Evolutionary conservation across 1,139 yeast genomes (phyloP).

Genomic region (Meyerozyma elateridarum): DNA sequence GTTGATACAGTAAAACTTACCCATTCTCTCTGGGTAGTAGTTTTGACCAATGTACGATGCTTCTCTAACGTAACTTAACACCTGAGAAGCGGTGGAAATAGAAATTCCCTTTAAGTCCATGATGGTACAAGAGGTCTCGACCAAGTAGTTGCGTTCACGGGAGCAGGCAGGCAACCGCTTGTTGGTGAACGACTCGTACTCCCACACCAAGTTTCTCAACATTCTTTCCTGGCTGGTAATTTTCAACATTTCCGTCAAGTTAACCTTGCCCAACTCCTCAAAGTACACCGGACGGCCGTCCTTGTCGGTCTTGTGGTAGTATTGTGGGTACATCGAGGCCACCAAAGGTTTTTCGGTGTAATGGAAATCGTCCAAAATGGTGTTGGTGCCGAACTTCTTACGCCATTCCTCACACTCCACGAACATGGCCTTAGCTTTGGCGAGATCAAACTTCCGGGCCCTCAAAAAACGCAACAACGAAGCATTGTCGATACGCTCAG

Average conservation of each 20-base stretch:
- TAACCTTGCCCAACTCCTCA: slow-evolving; percentile 90
- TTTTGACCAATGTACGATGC: slow-evolving; percentile 94
- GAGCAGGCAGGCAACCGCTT: slow-evolving; percentile 93
- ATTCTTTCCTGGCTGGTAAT: slow-evolving; percentile 93
- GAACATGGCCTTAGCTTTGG: slow-evolving; percentile 77
- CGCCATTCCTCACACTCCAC: slow-evolving; percentile 91
- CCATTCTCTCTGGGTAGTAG: slow-evolving; percentile 99
- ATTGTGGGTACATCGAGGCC: slow-evolving; percentile 89
- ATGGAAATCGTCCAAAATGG: slow-evolving; percentile 79
- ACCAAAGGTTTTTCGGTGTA: slow-evolving; percentile 88
- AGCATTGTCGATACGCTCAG: slow-evolving; percentile 81
- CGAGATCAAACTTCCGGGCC: slow-evolving; percentile 90
- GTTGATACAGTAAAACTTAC: slow-evolving; percentile 90
- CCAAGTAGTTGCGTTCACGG: slow-evolving; percentile 68
- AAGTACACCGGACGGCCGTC: slow-evolving; percentile 96
- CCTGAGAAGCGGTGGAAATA: slow-evolving; percentile 76
- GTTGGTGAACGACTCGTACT: slow-evolving; percentile 83
- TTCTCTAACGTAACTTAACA: slow-evolving; percentile 81
- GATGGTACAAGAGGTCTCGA: slow-evolving; percentile 95
- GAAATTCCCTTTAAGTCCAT: slow-evolving; percentile 94
- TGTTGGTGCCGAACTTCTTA: slow-evolving; percentile 77
- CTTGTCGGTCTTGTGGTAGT: slow-evolving; percentile 93
- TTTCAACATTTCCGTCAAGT: slow-evolving; percentile 85
- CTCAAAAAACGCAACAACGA: slow-evolving; percentile 83
- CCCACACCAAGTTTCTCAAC: slow-evolving; percentile 96